Evolutionary conservation across 345 rosid genomes (phyloP).

Genomic region (Moringa oleifera): DNA sequence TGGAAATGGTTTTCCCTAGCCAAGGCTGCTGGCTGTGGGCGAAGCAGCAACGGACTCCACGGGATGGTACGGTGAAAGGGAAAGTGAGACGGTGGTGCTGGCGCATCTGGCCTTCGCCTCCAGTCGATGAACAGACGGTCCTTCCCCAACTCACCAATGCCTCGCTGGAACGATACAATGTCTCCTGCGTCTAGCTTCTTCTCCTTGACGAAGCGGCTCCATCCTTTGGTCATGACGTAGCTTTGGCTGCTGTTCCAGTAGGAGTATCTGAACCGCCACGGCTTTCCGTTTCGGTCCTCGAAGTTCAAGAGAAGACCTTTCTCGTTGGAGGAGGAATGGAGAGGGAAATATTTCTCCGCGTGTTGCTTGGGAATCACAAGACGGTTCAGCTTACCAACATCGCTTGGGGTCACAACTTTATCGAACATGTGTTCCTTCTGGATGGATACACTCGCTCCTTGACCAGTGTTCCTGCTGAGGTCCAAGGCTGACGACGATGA

Average conservation of each 20-base stretch:
- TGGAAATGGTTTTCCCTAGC: slow-evolving; percentile 10
- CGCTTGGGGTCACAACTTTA: slow-evolving; percentile 61
- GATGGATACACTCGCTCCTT: neutral
- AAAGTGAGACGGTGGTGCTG: slow-evolving; percentile 18
- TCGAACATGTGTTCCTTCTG: slow-evolving; percentile 56
- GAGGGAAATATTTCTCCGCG: slow-evolving; percentile 80
- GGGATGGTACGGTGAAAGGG: slow-evolving; percentile 30
- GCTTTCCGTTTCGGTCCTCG: slow-evolving; percentile 60
- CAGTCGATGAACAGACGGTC: slow-evolving; percentile 59
- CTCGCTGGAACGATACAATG: slow-evolving; percentile 64
- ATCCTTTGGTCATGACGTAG: slow-evolving; percentile 80
- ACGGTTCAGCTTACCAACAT: slow-evolving; percentile 63
- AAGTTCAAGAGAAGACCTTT: slow-evolving; percentile 69
- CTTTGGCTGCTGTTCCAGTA: slow-evolving; percentile 82
- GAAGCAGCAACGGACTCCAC: slow-evolving; percentile 43
- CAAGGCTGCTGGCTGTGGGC: slow-evolving; percentile 23
- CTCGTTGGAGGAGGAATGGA: slow-evolving; percentile 62
- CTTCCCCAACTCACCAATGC: slow-evolving; percentile 42
- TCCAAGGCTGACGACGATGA: slow-evolving; percentile 6
- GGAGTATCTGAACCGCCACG: slow-evolving; percentile 69
- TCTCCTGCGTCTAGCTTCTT: slow-evolving; percentile 78
- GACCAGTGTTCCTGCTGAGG: neutral
- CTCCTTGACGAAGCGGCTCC: slow-evolving; percentile 82
- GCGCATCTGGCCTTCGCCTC: slow-evolving; percentile 52
- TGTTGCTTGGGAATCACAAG: slow-evolving; percentile 62